Base-by-base conservation (phyloP, 1,284 basidiomycete species). In the Phylloboletellus chloephorus region DNA sequence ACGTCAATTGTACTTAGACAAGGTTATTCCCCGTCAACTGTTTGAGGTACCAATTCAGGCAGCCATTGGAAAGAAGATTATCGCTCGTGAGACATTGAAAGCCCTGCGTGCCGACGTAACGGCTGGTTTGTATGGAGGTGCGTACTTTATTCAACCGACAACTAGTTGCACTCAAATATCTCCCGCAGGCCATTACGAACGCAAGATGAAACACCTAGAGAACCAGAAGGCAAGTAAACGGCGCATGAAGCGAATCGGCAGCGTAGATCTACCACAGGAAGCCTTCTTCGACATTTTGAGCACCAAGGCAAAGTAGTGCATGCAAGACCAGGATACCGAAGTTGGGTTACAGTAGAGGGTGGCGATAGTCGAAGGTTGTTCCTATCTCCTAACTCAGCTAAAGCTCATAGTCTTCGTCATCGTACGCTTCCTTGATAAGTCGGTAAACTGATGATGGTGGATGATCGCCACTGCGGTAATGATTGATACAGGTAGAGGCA, bases 31-130 rank as follows among this genome's bases (percentile, higher is more conserved):
- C 12, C 73, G 88, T 33, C 95, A 98, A 62, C 68, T 95, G 43
- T 98, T 95, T 58, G 95, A 98, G 62, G 83, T 98, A 10, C 85
- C 89, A 1, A 92, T 95, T 41, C 91, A 94, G 60, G 90, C 87
- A 37, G 80, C 78, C 2, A 73, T 97, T 13, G 93, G 93, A 6
- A 81, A 76, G 51, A 91, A 86, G 52, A 78, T 97, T 41, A 78
- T 98, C 37, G 90, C 95, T 4, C 76, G 94, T 36, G 93, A 96
- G 62, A 94, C 82, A 1, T 64, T 97, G 33, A 86, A 85, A 24
- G 90, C 93, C 0, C 68, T 90, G 60, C 78, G 92, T 25, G 92
- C 95, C 43, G 95, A 98, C 54, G 95, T 98, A 17, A 96, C 93
- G 0, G 92, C 92, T 11, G 93, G 93, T 0, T 66, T 97, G 31